These are phyloP conservation scores for Orbilia quercus DNA, from an alignment of 2,329 filamentous ascomycete genomes.

Conservation along the genomic window DNA sequence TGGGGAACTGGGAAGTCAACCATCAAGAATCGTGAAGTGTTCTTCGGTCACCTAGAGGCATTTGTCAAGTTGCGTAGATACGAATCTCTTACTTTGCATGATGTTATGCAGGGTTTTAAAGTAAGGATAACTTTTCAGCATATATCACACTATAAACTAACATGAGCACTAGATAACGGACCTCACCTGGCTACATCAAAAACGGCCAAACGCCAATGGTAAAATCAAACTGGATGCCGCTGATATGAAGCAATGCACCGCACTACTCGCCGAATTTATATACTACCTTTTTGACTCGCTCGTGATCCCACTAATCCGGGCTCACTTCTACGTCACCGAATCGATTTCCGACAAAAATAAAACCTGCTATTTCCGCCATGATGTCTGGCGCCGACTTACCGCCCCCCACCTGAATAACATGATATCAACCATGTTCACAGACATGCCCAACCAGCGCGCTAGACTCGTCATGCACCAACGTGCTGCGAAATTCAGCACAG, in stretches of 20 bases:
- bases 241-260: conserved; percentile 78
- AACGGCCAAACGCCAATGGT: conserved; percentile 57
- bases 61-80: conserved; percentile 83
- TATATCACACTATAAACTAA: conserved; percentile 22
- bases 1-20: conserved; percentile 73
- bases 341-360: conserved; percentile 81
- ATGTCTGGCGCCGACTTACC: conserved; percentile 82
- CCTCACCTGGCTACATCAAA: conserved; percentile 77
- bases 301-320: conserved; percentile 83
- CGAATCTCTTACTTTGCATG: conserved; percentile 82
- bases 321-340: conserved; percentile 95
- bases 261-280: conserved; percentile 84
- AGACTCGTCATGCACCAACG: conserved; percentile 71
- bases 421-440: conserved; percentile 80
- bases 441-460: conserved; percentile 72
- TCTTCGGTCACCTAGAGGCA: conserved; percentile 77
- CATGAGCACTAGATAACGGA: conserved; percentile 69
- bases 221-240: conserved; percentile 73
- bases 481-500: conserved; percentile 77
- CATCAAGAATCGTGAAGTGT: conserved; percentile 70
- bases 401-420: conserved; percentile 77
- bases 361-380: conserved; percentile 93
- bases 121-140: conserved; percentile 64
- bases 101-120: conserved; percentile 79
- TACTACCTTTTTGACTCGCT: conserved; percentile 95